Evolutionary conservation across 106 monocot genomes (phyloP).

Genomic region (Phalaenopsis aphrodite): DNA sequence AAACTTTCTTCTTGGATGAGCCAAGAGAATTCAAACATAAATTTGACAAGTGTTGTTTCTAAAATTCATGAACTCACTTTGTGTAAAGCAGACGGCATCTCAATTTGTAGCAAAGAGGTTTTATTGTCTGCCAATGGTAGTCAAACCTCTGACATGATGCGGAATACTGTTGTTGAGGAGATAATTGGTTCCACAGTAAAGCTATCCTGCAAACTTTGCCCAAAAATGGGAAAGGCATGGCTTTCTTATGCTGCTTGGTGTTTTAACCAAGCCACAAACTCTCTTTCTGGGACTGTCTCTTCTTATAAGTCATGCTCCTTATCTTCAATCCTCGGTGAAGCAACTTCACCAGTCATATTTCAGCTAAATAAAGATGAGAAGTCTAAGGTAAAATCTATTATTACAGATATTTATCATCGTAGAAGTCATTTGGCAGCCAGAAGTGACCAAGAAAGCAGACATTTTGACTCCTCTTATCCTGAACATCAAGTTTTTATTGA

Average conservation of each 20-base stretch:
- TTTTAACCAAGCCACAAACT: conserved; percentile 62
- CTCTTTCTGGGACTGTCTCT: conserved; percentile 25
- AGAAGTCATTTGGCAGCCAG: conserved; percentile 8
- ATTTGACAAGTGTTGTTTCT: conserved; percentile 39
- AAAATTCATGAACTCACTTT: conserved; percentile 41
- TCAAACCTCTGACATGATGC: conserved; percentile 22
- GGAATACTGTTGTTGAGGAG: conserved; percentile 48
- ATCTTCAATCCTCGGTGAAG: conserved; percentile 56
- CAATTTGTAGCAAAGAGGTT: not conserved
- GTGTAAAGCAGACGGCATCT: conserved; percentile 8
- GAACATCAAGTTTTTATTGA: conserved; percentile 24
- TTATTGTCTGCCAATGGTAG: conserved; percentile 8
- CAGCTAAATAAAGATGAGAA: conserved; percentile 67
- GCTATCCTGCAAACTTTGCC: conserved; percentile 54
- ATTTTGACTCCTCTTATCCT: conserved; percentile 1
- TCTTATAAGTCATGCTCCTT: conserved; percentile 40
- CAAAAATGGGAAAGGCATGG: conserved; percentile 81
- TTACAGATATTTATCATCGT: conserved; percentile 31
- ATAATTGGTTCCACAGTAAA: conserved; percentile 59
- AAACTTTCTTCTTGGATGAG: conserved; percentile 78
- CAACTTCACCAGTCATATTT: conserved; percentile 44
- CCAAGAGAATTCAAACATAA: conserved; percentile 24
- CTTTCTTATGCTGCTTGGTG: conserved; percentile 99
- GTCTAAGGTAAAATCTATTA: conserved; percentile 40
- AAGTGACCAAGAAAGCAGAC: conserved; percentile 15